A percentile compares a stretch with the other conserved stretches of the same genome.
phyloP scores from a whole-genome alignment of 208 protist species.

The Leishmania guyanensis region DNA sequence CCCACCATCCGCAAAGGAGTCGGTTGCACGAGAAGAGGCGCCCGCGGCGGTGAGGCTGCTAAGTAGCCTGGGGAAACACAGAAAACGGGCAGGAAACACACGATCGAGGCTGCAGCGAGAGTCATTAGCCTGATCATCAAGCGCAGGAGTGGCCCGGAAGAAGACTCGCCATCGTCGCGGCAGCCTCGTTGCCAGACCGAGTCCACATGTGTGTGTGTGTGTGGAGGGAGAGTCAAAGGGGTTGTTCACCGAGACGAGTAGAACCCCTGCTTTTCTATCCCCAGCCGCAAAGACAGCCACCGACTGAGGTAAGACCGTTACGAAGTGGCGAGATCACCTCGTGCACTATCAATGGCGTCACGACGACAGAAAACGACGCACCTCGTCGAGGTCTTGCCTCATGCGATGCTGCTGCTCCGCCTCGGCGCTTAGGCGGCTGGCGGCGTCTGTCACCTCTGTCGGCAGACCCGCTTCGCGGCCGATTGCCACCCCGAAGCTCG shows the following conservation, averaged over 20 bases:
- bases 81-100: not conserved
- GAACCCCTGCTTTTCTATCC: not conserved
- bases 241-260: not conserved
- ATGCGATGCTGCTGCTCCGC: conserved; percentile 49
- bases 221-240: not conserved
- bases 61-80: not conserved
- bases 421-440: conserved; percentile 50
- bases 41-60: not conserved
- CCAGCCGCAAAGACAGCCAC: not conserved
- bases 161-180: not conserved
- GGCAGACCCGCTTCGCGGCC: conserved; percentile 87
- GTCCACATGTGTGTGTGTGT: not conserved
- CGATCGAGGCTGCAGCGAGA: not conserved
- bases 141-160: not conserved
- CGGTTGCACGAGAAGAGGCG: not conserved
- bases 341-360: not conserved
- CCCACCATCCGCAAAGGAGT: not conserved
- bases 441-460: conserved; percentile 54
- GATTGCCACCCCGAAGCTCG: conserved; percentile 92
- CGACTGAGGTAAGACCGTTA: not conserved
- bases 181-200: not conserved
- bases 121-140: not conserved
- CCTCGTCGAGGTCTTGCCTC: conserved; percentile 29
- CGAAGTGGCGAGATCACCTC: not conserved
- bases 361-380: conserved; percentile 25